phyloP scores from a whole-genome alignment of 2,329 filamentous ascomycete genomes.

The Sporothrix luriei region DNA sequence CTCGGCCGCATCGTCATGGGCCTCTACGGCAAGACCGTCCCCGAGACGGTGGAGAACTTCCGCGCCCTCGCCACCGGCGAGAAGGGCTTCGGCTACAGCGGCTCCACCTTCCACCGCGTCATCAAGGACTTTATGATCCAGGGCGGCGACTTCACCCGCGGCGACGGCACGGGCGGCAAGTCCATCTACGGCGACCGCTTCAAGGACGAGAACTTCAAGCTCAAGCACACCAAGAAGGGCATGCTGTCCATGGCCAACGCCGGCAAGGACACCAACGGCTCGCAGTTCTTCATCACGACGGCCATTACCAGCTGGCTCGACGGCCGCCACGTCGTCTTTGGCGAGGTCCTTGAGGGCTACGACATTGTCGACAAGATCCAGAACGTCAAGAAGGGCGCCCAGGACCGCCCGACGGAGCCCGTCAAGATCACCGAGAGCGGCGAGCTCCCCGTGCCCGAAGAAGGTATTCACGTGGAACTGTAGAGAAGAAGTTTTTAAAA shows the following conservation, averaged over 20 bases:
- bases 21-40: conserved; percentile 84
- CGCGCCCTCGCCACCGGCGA: conserved; percentile 80
- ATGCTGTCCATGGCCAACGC: conserved; percentile 84
- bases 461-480: conserved; percentile 93
- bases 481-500: conserved; percentile 49
- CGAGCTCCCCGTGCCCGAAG: conserved; percentile 77
- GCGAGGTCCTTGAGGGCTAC: conserved; percentile 84
- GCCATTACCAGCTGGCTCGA: conserved; percentile 82
- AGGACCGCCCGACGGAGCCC: conserved; percentile 68
- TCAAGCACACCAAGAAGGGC: conserved; percentile 86
- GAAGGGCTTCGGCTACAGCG: conserved; percentile 83
- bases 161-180: conserved; percentile 82
- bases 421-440: conserved; percentile 83
- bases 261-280: conserved; percentile 83
- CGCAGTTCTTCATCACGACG: conserved; percentile 90
- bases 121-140: conserved; percentile 93
- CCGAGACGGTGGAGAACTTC: conserved; percentile 74
- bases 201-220: conserved; percentile 91
- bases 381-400: conserved; percentile 64
- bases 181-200: conserved; percentile 86
- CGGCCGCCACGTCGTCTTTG: conserved; percentile 83
- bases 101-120: conserved; percentile 83
- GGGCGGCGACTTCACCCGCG: conserved; percentile 83
- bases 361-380: conserved; percentile 79
- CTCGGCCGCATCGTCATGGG: conserved; percentile 78